These are phyloP conservation scores for Linanthus parryae DNA, from an alignment of 148 eudicot species.

Conservation along the genomic window DNA sequence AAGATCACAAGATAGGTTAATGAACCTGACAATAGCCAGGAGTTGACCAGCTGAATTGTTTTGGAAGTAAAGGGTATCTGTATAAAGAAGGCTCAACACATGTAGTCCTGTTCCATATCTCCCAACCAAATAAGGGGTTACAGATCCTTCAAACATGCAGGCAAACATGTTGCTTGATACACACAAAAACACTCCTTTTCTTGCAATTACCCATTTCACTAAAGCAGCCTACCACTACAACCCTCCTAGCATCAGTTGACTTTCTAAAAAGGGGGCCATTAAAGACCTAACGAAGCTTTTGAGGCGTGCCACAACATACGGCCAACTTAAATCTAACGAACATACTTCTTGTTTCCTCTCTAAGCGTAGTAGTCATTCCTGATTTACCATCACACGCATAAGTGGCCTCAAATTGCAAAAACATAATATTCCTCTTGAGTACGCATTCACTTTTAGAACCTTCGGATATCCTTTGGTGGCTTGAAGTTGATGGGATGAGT, in stretches of 20 bases:
- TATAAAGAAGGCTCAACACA: not conserved
- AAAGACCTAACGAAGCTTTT: too few relatives aligned
- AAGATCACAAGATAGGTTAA: too few relatives aligned
- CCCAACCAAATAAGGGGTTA: not conserved
- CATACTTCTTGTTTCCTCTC: too few relatives aligned
- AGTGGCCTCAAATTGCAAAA: not conserved
- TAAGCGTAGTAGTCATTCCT: not conserved
- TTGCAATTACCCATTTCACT: not conserved
- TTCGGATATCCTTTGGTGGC: slow-evolving; percentile 91
- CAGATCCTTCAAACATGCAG: not conserved
- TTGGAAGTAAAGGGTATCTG: not conserved
- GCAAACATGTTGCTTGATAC: not conserved
- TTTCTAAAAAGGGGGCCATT: not conserved
- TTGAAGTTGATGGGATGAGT: slow-evolving; percentile 84
- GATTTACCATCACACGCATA: not conserved
- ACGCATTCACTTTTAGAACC: slow-evolving; percentile 64
- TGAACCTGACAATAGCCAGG: too few relatives aligned
- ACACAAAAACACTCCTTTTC: not conserved
- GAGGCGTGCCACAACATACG: too few relatives aligned
- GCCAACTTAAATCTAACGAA: too few relatives aligned
- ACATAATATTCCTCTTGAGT: too few relatives aligned
- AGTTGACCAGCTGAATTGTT: too few relatives aligned
- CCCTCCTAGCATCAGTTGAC: not conserved
- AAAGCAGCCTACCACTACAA: not conserved
- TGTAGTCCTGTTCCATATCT: not conserved